phyloP scores from a whole-genome alignment of 2,329 filamentous ascomycete genomes.

The Ascochyta rabiei region DNA sequence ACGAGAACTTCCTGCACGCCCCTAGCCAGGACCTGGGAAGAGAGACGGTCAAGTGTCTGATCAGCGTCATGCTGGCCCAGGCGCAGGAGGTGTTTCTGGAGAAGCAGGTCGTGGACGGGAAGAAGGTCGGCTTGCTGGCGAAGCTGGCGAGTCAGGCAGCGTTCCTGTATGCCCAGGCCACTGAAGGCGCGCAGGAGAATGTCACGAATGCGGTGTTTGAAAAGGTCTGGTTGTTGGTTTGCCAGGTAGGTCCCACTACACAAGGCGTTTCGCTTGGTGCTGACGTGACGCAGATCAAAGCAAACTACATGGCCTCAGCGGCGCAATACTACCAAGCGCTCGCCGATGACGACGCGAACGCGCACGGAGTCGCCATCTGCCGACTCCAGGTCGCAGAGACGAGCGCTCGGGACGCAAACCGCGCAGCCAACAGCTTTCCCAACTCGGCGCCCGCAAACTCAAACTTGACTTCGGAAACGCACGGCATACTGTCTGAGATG shows the following conservation, averaged over 20 bases:
- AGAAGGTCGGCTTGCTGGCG: constrained; percentile 88
- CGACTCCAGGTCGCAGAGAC: constrained; percentile 81
- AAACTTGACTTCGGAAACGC: constrained; percentile 82
- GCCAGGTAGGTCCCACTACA: constrained; percentile 64
- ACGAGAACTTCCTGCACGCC: constrained; percentile 98
- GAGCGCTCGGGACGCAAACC: constrained; percentile 78
- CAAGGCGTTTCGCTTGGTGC: background rate
- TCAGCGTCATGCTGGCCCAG: constrained; percentile 91
- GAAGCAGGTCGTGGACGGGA: constrained; percentile 90
- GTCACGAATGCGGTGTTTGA: constrained; percentile 91
- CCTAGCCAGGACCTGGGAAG: constrained; percentile 94
- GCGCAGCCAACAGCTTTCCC: constrained; percentile 79
- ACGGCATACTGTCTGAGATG: constrained; percentile 74
- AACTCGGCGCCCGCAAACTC: constrained; percentile 77
- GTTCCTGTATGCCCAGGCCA: constrained; percentile 83
- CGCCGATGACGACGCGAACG: constrained; percentile 86
- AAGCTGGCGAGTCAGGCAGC: constrained; percentile 92
- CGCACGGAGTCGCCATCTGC: constrained; percentile 83
- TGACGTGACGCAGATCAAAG: constrained; percentile 65
- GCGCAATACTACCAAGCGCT: constrained; percentile 94
- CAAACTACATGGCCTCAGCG: constrained; percentile 79
- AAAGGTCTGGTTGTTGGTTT: constrained; percentile 86
- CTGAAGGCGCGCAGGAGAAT: constrained; percentile 91
- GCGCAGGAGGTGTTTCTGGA: constrained; percentile 97
- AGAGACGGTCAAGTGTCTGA: constrained; percentile 94